These are phyloP conservation scores for Funneliformis mosseae DNA, from an alignment of 192 early-diverging fungal species.

Conservation along the genomic window DNA sequence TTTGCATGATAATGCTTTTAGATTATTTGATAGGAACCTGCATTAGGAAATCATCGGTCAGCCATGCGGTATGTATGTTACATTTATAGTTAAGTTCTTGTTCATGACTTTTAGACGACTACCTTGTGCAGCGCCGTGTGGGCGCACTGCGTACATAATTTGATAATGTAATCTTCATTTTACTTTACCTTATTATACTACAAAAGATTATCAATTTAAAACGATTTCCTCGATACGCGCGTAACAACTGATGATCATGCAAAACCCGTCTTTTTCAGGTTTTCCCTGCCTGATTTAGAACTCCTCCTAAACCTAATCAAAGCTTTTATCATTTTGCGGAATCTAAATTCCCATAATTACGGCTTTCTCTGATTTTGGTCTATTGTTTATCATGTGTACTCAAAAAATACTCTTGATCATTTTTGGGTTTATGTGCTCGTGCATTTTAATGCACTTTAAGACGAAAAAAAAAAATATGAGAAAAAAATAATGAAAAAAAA, in stretches of 20 bases:
- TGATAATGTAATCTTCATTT: not conserved
- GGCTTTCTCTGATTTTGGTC: not conserved
- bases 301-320: not conserved
- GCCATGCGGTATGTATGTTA: constrained; percentile 1
- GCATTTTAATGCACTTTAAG: not conserved
- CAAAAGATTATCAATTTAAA: not conserved
- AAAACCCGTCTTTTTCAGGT: not conserved
- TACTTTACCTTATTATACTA: not conserved
- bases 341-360: not conserved
- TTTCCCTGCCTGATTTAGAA: not conserved
- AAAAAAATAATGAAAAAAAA: not conserved
- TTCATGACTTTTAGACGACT: not conserved
- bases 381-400: not conserved
- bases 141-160: constrained; percentile 15
- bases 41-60: not conserved
- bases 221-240: not conserved
- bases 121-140: constrained; percentile 18
- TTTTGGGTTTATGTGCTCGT: not conserved
- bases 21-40: not conserved
- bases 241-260: not conserved
- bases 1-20: not conserved
- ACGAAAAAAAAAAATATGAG: too few species aligned
- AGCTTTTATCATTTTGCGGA: not conserved
- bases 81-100: not conserved
- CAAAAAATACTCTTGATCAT: not conserved